phyloP scores from a whole-genome alignment of 83 land plant genomes.

The Picea abies region DNA sequence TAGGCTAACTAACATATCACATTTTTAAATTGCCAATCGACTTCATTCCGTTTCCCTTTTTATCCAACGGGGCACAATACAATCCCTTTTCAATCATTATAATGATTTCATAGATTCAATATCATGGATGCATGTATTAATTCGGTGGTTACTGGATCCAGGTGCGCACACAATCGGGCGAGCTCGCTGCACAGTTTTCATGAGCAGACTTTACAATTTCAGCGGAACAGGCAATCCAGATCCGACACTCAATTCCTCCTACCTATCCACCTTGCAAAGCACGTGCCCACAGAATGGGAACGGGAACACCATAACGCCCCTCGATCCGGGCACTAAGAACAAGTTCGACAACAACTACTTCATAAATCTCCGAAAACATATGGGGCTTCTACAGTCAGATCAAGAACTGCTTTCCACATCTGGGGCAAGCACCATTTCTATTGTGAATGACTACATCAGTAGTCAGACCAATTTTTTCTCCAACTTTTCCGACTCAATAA shows the following conservation, averaged over 20 bases:
- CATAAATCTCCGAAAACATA: constrained; percentile 38
- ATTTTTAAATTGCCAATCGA: too few relatives aligned
- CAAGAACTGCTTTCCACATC: constrained; percentile 39
- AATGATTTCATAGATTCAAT: too few relatives aligned
- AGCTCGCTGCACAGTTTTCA: constrained; percentile 26
- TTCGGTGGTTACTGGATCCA: constrained; percentile 6
- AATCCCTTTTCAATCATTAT: too few relatives aligned
- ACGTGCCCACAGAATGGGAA: too few relatives aligned
- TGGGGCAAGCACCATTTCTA: constrained; percentile 25
- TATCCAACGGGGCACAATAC: too few relatives aligned
- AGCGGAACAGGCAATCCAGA: too few relatives aligned
- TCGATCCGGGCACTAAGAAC: constrained; percentile 44
- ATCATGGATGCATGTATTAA: too few relatives aligned
- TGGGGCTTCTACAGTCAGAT: constrained; percentile 25
- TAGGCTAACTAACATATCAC: too few relatives aligned
- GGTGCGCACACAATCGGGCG: constrained; percentile 41
- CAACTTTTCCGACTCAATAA: background rate
- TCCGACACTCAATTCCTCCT: constrained; percentile 21
- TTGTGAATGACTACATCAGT: constrained; percentile 29
- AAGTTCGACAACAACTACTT: constrained; percentile 61
- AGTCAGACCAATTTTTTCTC: too few relatives aligned
- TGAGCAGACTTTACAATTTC: constrained; percentile 48
- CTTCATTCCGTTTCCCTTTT: too few relatives aligned
- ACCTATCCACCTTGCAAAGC: constrained; percentile 25
- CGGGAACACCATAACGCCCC: constrained; percentile 17